A percentile compares a stretch with the other conserved stretches of the same genome.
Evolutionary conservation across 108 stramenopile genomes (phyloP).

Genomic region (Fistulifera pelliculosa): DNA sequence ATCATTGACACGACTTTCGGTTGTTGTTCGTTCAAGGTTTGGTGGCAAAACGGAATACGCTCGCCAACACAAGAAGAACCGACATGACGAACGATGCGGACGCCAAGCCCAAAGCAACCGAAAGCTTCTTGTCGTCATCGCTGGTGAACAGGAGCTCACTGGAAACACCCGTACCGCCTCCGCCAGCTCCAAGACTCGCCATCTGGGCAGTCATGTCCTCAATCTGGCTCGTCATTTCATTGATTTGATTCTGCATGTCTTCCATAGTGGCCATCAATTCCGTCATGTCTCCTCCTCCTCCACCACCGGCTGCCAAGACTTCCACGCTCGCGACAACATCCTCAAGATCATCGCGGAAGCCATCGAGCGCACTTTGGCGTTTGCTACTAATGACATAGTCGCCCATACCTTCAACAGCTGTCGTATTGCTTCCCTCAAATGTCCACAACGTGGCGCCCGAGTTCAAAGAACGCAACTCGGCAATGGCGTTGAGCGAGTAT

Average conservation of each 20-base stretch:
- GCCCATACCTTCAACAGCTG: conserved; percentile 20
- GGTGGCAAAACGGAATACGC: too few species aligned
- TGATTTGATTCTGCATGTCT: neutral
- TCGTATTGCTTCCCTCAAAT: conserved; percentile 19
- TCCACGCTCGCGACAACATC: neutral
- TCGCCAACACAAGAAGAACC: too few species aligned
- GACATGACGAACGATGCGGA: neutral
- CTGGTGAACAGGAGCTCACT: conserved; percentile 15
- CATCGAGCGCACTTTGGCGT: conserved; percentile 19
- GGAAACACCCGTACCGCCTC: conserved; percentile 24
- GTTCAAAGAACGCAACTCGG: conserved; percentile 6
- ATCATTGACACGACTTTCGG: neutral
- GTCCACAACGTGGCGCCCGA: conserved; percentile 14
- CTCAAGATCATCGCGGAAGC: neutral
- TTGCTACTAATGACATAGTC: conserved; percentile 34
- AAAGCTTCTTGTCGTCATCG: neutral
- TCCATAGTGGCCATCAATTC: neutral
- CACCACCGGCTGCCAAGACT: neutral
- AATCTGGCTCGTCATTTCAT: neutral
- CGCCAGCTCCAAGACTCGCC: conserved; percentile 4
- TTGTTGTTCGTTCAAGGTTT: neutral
- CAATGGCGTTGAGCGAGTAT: conserved; percentile 24
- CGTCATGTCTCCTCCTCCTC: neutral
- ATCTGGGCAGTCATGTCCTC: neutral
- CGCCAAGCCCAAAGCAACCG: neutral